Evolutionary conservation across 805 yeast species (phyloP), one percentile per base, ranked within the genome.

Genomic region (Candida hungchunana): DNA sequence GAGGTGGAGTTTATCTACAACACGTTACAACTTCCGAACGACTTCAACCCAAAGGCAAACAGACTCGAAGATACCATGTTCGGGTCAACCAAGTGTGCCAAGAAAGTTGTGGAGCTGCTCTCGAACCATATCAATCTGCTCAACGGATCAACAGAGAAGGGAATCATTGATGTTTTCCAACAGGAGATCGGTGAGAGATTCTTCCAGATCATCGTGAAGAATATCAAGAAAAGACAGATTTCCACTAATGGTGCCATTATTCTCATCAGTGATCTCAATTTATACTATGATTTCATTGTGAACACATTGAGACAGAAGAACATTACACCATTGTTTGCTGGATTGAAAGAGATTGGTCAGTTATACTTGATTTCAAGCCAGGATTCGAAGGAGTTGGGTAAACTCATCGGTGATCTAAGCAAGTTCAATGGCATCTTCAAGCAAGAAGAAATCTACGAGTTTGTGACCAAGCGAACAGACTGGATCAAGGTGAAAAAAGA

Each of bases 381-480:
- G 25, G 93, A 87, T 46, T 81, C 96, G 0, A 84, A 81, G 52
- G 88, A 88, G 19, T 67, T 90, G 15, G 97, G 96, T 0, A 76
- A 75, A 43, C 70, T 90, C 41, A 80, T 89, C 31, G 76, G 90
- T 40, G 96, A 88, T 55, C 67, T 87, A 46, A 77, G 83, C 34
- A 75, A 89, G 51, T 93, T 87, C 59, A 82, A 87, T 47, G 96
- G 97, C 1, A 77, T 90, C 5, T 82, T 90, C 53, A 76, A 80
- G 19, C 95, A 94, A 30, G 97, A 93, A 49, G 98, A 90, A 48
- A 81, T 90, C n/a, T 84, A 86, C 51, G 95, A 86, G 54, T 83
- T 89, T 60, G 93, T 88, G 5, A 88, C 84, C 47, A 66, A 95
- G 42, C 67, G 98, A 38, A 72, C 79, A 24, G 98, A 90, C 58